phyloP scores from a whole-genome alignment of 345 rosid species.

The Gossypium anomalum region DNA sequence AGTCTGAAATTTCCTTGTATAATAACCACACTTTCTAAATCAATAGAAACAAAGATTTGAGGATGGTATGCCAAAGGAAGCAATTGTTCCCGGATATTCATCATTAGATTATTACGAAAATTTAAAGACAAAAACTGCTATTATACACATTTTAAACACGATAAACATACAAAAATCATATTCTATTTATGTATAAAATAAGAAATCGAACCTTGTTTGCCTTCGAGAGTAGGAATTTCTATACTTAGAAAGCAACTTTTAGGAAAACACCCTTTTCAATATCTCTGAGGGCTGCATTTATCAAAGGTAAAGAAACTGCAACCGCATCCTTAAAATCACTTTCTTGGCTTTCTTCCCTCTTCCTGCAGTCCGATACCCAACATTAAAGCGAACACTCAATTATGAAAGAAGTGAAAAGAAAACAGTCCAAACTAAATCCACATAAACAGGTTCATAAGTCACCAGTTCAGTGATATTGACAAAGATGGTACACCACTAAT shows the following conservation, averaged over 20 bases:
- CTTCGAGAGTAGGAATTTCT: constrained; percentile 73
- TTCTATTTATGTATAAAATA: neutral
- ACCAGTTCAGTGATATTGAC: constrained; percentile 93
- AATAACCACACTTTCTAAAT: neutral
- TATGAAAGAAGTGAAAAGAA: neutral
- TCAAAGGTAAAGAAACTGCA: constrained; percentile 69
- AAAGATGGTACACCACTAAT: constrained; percentile 81
- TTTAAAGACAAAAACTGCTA: neutral
- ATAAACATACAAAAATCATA: neutral
- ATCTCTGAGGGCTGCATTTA: constrained; percentile 76
- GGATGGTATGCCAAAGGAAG: neutral
- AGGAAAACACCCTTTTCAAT: constrained; percentile 68
- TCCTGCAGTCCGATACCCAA: constrained; percentile 42
- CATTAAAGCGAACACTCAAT: neutral
- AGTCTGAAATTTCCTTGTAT: neutral
- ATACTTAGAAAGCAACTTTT: constrained; percentile 62
- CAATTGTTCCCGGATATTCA: neutral
- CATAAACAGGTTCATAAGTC: constrained; percentile 20
- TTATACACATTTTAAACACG: neutral
- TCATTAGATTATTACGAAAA: neutral
- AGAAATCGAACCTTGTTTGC: constrained; percentile 62
- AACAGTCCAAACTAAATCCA: neutral
- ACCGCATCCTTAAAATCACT: constrained; percentile 89
- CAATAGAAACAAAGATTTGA: neutral
- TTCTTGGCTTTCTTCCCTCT: constrained; percentile 84